These are phyloP conservation scores for Didymella pomorum DNA, from an alignment of 2,329 filamentous ascomycete genomes.

Conservation along the genomic window DNA sequence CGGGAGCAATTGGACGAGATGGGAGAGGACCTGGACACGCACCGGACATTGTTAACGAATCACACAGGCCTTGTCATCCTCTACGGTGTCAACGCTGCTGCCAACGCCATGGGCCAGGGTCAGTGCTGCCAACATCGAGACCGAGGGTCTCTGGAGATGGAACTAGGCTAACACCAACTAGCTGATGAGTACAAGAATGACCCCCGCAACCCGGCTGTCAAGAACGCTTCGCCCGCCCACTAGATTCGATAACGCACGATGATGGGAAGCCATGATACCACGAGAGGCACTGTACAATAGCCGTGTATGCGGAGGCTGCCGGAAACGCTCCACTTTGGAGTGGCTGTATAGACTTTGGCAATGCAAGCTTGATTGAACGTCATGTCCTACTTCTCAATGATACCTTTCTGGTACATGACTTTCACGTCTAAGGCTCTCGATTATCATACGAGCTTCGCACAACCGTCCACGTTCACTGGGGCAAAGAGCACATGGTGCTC, in stretches of 20 bases:
- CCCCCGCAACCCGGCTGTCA: conserved; percentile 76
- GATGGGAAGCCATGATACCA: conserved; percentile 26
- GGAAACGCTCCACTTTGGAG: conserved; percentile 27
- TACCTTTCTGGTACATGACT: not conserved
- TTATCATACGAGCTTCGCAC: not conserved
- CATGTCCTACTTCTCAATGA: not conserved
- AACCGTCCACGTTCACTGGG: not conserved
- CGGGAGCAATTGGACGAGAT: not conserved
- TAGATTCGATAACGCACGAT: conserved; percentile 33
- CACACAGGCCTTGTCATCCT: conserved; percentile 78
- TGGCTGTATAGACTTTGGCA: conserved; percentile 46
- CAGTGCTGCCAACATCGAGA: conserved; percentile 52
- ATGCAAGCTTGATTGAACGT: conserved; percentile 28
- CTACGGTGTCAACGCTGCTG: conserved; percentile 89
- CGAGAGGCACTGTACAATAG: conserved; percentile 49
- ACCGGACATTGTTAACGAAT: conserved; percentile 29
- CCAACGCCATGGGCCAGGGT: conserved; percentile 81
- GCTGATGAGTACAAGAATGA: conserved; percentile 98
- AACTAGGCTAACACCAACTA: conserved; percentile 53
- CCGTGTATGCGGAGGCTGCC: conserved; percentile 32
- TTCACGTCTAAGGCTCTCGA: not conserved
- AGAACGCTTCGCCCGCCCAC: conserved; percentile 45
- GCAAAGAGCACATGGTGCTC: not conserved
- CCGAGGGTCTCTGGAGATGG: not conserved
- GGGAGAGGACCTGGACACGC: no score